Evolutionary conservation across 331 rosid genomes (phyloP).

Genomic region (Dryas integrifolia): DNA sequence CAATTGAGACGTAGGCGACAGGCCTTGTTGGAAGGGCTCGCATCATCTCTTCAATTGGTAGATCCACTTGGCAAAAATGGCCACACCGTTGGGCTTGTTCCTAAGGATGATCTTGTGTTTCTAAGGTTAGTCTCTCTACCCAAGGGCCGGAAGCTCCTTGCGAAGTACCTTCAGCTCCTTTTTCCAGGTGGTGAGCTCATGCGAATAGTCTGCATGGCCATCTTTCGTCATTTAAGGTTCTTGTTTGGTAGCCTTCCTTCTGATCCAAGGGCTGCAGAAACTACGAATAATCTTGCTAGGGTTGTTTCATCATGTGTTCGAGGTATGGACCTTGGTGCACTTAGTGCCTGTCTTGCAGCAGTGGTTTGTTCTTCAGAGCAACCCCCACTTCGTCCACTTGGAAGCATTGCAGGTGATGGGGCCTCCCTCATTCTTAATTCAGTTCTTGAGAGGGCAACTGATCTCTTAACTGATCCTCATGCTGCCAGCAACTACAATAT

Average conservation of each 20-base stretch:
- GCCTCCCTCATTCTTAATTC: conserved; percentile 80
- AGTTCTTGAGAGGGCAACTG: conserved; percentile 80
- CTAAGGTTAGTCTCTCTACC: conserved; percentile 68
- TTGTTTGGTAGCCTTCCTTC: conserved; percentile 77
- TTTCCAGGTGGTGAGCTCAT: conserved; percentile 72
- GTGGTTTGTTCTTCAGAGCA: conserved; percentile 89
- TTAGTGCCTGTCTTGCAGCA: conserved; percentile 94
- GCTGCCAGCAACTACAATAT: conserved; percentile 63
- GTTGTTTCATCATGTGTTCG: conserved; percentile 55
- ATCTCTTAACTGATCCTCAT: conserved; percentile 67
- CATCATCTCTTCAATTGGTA: conserved; percentile 78
- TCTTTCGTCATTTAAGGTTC: conserved; percentile 82
- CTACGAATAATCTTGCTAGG: conserved; percentile 55
- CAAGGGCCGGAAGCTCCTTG: conserved; percentile 84
- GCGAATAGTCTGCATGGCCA: conserved; percentile 90
- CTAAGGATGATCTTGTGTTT: conserved; percentile 79
- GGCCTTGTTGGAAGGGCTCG: conserved; percentile 71
- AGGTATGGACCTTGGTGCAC: conserved; percentile 87
- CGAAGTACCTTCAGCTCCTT: conserved; percentile 65
- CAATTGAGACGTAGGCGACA: conserved; percentile 70
- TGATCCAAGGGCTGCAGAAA: conserved; percentile 59
- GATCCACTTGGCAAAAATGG: conserved; percentile 83
- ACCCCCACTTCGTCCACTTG: conserved; percentile 91
- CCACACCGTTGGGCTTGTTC: conserved; percentile 64
- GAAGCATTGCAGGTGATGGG: conserved; percentile 81